A percentile compares a stretch with the other conserved stretches of the same genome.
Conservation (phyloP, 805 yeast genomes). For the Kazachstania bromeliacearum region DNA sequence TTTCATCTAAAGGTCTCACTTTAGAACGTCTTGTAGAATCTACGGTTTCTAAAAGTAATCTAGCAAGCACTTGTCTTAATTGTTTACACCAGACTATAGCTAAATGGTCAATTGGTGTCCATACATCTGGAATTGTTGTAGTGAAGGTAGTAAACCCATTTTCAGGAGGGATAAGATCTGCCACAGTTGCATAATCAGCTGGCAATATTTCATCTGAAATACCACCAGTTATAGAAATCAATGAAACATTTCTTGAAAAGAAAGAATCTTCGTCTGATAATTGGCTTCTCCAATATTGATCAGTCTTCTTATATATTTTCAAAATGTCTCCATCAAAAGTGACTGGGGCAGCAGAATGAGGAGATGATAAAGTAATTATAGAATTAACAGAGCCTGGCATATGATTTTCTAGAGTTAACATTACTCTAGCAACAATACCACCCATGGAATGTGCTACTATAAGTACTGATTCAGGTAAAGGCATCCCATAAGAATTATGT, state of each 20-base stretch:
- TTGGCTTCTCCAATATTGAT: conserved; percentile 71
- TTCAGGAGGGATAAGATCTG: conserved; percentile 57
- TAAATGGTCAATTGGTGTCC: conserved; percentile 91
- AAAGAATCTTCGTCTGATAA: conserved; percentile 28
- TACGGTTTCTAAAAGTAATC: conserved; percentile 48
- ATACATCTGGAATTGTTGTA: conserved; percentile 79
- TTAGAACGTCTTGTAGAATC: conserved; percentile 39
- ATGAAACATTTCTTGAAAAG: conserved; percentile 40
- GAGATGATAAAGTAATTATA: conserved; percentile 77
- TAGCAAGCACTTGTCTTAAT: conserved; percentile 54
- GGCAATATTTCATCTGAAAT: conserved; percentile 68
- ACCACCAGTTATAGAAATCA: conserved; percentile 89
- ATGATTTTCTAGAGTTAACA: conserved; percentile 75
- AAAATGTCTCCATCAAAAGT: conserved; percentile 87
- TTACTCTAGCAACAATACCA: conserved; percentile 82
- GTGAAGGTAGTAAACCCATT: conserved; percentile 80
- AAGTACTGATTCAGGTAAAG: conserved; percentile 58
- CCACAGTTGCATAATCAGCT: conserved; percentile 77
- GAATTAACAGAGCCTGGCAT: conserved; percentile 65
- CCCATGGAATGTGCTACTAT: conserved; percentile 95
- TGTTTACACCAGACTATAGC: conserved; percentile 97
- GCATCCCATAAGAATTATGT: conserved; percentile 13
- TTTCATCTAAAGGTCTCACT: conserved; percentile 41
- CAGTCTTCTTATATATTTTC: conserved; percentile 61
- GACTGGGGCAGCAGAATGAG: conserved; percentile 86